Conservation (phyloP, 768 basidiomycete species). For the Clitopilus passeckerianus region DNA sequence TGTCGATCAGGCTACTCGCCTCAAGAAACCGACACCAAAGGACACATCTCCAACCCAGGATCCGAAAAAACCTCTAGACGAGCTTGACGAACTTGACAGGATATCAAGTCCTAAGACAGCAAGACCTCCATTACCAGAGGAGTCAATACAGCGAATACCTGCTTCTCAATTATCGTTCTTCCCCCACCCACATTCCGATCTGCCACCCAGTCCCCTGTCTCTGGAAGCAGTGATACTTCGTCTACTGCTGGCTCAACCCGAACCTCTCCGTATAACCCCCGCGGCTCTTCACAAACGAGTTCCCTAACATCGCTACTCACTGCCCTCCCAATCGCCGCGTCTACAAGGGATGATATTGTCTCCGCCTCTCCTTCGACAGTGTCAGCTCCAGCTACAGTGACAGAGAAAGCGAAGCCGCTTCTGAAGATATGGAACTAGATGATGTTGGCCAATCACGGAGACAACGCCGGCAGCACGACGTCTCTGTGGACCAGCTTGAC, state of each 20-base stretch:
- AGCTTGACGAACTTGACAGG: constrained; percentile 5
- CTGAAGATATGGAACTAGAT: constrained; percentile 38
- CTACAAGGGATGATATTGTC: constrained; percentile 51
- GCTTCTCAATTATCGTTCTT: constrained; percentile 50
- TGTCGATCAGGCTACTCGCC: constrained; percentile 47
- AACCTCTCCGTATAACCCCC: constrained; percentile 20
- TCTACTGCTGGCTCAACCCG: constrained; percentile 17
- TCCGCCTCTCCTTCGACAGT: constrained; percentile 53
- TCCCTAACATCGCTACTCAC: constrained; percentile 40
- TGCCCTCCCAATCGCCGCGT: constrained; percentile 44
- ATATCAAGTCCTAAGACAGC: constrained; percentile 6
- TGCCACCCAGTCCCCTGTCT: constrained; percentile 6
- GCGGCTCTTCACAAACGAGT: neutral
- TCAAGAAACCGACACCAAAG: constrained; percentile 21
- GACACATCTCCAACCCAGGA: constrained; percentile 1
- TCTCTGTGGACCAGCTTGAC: neutral
- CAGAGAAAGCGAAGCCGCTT: constrained; percentile 23
- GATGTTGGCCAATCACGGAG: constrained; percentile 24
- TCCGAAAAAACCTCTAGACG: constrained; percentile 11
- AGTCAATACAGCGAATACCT: constrained; percentile 41
- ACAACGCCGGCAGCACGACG: neutral
- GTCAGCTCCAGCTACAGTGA: constrained; percentile 39
- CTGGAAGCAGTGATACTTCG: constrained; percentile 9
- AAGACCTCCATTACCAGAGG: neutral
- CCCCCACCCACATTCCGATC: constrained; percentile 33